These are phyloP conservation scores for Fusarium cicatricum DNA, from an alignment of 2,329 filamentous ascomycete species.

Conservation along the genomic window DNA sequence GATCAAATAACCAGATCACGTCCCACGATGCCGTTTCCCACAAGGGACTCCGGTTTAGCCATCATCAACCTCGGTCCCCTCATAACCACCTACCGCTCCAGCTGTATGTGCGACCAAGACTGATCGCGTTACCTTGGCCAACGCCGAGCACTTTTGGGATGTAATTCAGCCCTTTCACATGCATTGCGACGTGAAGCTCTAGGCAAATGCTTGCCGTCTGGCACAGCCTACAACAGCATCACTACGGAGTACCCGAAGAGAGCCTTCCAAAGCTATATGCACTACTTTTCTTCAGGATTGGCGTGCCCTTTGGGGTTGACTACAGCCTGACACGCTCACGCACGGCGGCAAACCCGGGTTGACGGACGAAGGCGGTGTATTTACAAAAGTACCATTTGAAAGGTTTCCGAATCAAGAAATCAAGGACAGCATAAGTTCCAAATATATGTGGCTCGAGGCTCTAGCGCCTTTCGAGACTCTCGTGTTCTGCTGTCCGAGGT, in stretches of 20 bases:
- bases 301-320: constrained; percentile 39
- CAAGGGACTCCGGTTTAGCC: constrained; percentile 29
- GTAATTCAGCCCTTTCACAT: no score
- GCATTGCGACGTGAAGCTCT: constrained; percentile 10
- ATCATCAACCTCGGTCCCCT: constrained; percentile 44
- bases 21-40: constrained; percentile 38
- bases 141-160: no score
- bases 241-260: neutral
- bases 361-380: constrained; percentile 10
- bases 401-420: no score
- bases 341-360: constrained; percentile 5
- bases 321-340: constrained; percentile 31
- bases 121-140: constrained; percentile 7
- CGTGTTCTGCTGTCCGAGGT: constrained; percentile 38
- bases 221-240: constrained; percentile 21
- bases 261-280: constrained; percentile 15
- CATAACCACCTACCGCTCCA: constrained; percentile 42
- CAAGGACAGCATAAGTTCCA: no score
- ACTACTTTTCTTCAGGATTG: constrained; percentile 38
- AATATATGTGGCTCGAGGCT: constrained; percentile 4
- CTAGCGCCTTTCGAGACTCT: constrained; percentile 33
- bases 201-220: constrained; percentile 36
- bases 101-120: constrained; percentile 33
- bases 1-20: neutral
- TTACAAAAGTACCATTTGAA: constrained; percentile 9